Conservation (phyloP, 352 stramenopile species). For the Globisporangium spiculum region DNA sequence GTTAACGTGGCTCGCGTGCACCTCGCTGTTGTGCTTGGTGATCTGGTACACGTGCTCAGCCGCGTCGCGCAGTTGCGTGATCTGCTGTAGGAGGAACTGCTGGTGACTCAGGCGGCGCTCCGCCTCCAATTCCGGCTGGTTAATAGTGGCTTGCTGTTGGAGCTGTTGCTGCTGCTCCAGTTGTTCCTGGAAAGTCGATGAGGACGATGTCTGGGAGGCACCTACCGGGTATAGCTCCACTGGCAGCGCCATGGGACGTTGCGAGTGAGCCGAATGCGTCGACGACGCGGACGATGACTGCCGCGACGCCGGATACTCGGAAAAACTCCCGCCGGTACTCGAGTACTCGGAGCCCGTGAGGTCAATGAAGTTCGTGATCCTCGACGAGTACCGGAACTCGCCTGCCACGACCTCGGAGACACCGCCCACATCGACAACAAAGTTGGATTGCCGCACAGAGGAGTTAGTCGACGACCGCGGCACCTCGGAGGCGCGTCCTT, state of each 20-base stretch:
- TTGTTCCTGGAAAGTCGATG: slow-evolving; percentile 1
- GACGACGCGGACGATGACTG: not conserved
- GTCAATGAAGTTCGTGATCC: slow-evolving; percentile 3
- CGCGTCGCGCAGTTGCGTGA: slow-evolving; percentile 39
- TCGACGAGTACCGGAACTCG: not conserved
- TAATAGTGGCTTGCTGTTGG: not conserved
- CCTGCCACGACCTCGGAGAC: not conserved
- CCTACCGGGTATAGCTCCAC: not conserved
- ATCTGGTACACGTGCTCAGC: slow-evolving; percentile 47
- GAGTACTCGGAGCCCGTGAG: slow-evolving; percentile 1
- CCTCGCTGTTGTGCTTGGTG: slow-evolving; percentile 28
- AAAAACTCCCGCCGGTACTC: not conserved
- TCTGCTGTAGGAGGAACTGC: slow-evolving; percentile 25
- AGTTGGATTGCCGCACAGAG: not conserved
- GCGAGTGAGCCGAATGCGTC: not conserved
- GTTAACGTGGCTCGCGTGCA: slow-evolving; percentile 9
- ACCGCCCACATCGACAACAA: not conserved
- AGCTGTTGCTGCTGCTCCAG: not conserved
- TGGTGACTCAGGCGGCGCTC: slow-evolving; percentile 7
- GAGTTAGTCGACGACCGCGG: slow-evolving; percentile 5
- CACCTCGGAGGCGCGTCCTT: slow-evolving; percentile 13
- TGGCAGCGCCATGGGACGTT: not conserved
- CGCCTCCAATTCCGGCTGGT: not conserved
- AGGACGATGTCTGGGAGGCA: not conserved
- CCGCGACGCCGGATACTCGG: not conserved